Evolutionary conservation across 2,329 filamentous ascomycete species (phyloP).

Genomic region (Fusarium sp.): DNA sequence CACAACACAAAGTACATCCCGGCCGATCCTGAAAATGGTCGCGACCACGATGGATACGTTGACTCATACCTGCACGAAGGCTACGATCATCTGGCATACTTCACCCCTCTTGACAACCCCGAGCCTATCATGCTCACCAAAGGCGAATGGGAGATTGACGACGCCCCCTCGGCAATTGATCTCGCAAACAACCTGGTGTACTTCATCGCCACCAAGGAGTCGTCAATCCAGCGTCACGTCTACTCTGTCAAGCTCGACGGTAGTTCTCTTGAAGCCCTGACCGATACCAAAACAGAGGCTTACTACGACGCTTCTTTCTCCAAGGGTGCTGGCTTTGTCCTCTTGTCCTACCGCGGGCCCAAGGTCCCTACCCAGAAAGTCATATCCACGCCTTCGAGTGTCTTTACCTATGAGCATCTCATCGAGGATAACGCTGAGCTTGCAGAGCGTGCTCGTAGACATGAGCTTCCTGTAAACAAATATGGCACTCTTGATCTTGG

Average conservation of each 20-base stretch:
- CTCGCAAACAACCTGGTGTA: constrained; percentile 89
- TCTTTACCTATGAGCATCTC: constrained; percentile 72
- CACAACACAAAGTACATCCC: constrained; percentile 89
- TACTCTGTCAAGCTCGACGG: constrained; percentile 91
- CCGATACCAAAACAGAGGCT: constrained; percentile 77
- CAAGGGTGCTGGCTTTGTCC: constrained; percentile 80
- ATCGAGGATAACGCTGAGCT: constrained; percentile 84
- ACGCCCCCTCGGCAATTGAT: constrained; percentile 87
- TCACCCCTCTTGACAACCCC: constrained; percentile 85
- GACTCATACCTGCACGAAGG: constrained; percentile 89
- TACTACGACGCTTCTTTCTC: constrained; percentile 91
- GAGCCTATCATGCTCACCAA: constrained; percentile 88
- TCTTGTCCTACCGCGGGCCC: constrained; percentile 88
- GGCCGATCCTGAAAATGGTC: constrained; percentile 80
- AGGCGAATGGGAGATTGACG: constrained; percentile 91
- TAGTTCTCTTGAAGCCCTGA: constrained; percentile 77
- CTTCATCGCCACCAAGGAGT: constrained; percentile 87
- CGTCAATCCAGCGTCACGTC: constrained; percentile 88
- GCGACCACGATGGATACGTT: constrained; percentile 88
- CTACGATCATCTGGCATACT: constrained; percentile 93
- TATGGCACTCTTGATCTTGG: constrained; percentile 85
- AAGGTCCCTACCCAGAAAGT: constrained; percentile 92
- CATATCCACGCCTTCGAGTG: constrained; percentile 81
- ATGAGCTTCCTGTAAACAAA: constrained; percentile 84
- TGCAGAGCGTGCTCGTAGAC: constrained; percentile 75